Evolutionary conservation across 208 protist species (phyloP), one percentile per base, ranked within the genome.

Genomic region (Trypanosoma conorhini): DNA sequence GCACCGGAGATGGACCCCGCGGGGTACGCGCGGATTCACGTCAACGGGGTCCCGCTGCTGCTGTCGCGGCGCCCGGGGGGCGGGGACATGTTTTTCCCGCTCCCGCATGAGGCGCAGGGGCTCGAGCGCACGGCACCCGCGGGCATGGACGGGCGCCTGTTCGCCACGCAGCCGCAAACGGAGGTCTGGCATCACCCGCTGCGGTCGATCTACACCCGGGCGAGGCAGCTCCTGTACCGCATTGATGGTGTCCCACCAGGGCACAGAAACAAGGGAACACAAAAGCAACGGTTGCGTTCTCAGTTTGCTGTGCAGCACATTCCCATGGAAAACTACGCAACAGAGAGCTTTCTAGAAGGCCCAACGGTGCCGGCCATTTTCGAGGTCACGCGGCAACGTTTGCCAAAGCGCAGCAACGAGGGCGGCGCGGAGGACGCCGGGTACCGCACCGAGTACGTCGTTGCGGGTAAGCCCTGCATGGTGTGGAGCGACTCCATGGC

Each of bases 21-120:
- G 12, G 65, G 56, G 44, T 94, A 93, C 74, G 79, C 70, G 10
- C 77, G 86, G 55, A 85, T 96, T 44, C 88, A 83, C 52, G 69
- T 95, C 24, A 96, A 96, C 64, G 92, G 92, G 1, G 42, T 94
- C 22, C 86, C 92, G 0, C 76, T 86, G 46, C 70, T 96, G 30
- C 51, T 96, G 15, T 88, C 89, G 2, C 79, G 78, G 10, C 76
- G 84, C 5, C 89, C 89, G 0, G 92, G 92, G 5, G 92, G 92
- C 0, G 89, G 92, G 5, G 89, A 93, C 58, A 86, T 95, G 75
- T 96, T 96, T 72, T 92, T 90, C 62, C 81, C 84, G 12, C 76
- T 96, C 57, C 88, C 91, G 13, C 85, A 91, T 62, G 88, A 92
- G 62, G 72, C 75, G 28, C 67, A 73, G 22, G 56, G 81, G 12